A percentile compares a stretch with the other conserved stretches of the same genome.
phyloP scores from a whole-genome alignment of 2,329 filamentous ascomycete genomes.

The Talaromyces amestolkiae region DNA sequence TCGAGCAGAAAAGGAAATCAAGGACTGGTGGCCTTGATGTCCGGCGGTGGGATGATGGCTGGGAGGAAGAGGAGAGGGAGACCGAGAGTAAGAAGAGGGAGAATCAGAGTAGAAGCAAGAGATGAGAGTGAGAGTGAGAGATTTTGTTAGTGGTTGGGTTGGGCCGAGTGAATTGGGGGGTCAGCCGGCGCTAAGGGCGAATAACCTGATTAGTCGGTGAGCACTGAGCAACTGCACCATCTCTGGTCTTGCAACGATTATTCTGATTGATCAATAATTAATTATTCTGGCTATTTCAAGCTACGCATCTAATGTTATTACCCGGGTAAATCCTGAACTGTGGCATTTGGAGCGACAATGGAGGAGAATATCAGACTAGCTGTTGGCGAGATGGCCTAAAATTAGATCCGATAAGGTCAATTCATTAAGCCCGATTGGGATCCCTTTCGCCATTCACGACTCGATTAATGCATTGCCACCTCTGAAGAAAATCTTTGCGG shows the following conservation, averaged over 20 bases:
- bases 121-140: slow-evolving; percentile 14
- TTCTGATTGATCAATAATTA: neutral
- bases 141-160: slow-evolving; percentile 14
- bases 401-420: slow-evolving; percentile 5
- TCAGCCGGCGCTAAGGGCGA: slow-evolving; percentile 15
- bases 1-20: slow-evolving; percentile 4
- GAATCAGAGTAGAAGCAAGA: neutral
- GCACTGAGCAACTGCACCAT: neutral
- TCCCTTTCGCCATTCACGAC: neutral
- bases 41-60: slow-evolving; percentile 5
- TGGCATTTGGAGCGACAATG: neutral
- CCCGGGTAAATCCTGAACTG: neutral
- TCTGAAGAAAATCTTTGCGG: neutral
- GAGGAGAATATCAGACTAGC: neutral
- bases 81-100: neutral
- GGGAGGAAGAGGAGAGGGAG: neutral
- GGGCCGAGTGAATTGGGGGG: neutral
- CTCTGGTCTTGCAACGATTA: neutral
- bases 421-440: neutral
- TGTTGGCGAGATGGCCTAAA: neutral
- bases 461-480: neutral
- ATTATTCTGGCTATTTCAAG: neutral
- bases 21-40: slow-evolving; percentile 13
- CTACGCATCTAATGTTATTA: neutral
- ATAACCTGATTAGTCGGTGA: slow-evolving; percentile 17